Evolutionary conservation across 805 yeast genomes (phyloP), one percentile per base, ranked within the genome.

Genomic region (Deakozyma indianensis): DNA sequence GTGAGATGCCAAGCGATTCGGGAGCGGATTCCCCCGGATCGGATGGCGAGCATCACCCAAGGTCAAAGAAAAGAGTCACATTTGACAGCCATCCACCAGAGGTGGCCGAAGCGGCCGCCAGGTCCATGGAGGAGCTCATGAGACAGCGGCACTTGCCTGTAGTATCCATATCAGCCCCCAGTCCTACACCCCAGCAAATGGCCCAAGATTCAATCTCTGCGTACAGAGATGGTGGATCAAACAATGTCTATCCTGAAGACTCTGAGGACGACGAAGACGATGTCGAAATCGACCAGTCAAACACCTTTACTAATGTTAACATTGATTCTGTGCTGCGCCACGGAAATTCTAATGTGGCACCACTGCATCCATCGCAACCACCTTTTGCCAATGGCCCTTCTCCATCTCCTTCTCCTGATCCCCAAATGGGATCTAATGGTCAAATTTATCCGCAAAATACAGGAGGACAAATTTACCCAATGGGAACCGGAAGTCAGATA

Each of bases 261-360:
- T 42, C 45, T 5, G 47, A 42, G 18, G 50, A 48, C 42, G 50
- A 50, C n/a, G 58, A 55, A 41, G 66, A 82, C 25, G 75, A 74
- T 49, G 88, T 80, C 51, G 80, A 82, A 78, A 82, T 77, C 53
- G 80, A 82, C 11, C 80, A 82, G 14, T 74, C 81, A 46, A 77
- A 77, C 50, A 80, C 78, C 56, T 86, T 86, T 62, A 80, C 76
- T 44, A 79, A 83, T 55, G 80, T 86, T 46, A 75, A 78, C 23
- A 85, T 83, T 32, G 95, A 86, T 57, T 77, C 84, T 45, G 87
- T 80, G 2, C 74, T 83, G 41, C 71, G 78, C 16, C 78, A 73
- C 53, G 88, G 90, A n/a, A 72, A 49, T 22, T 58, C 65, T 18
- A 55, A 53, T 29, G 56, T 73, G 1, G 83, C 86, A 0, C 64